Base-by-base conservation (phyloP, 106 monocot species). In the Apostasia shenzhenica region DNA sequence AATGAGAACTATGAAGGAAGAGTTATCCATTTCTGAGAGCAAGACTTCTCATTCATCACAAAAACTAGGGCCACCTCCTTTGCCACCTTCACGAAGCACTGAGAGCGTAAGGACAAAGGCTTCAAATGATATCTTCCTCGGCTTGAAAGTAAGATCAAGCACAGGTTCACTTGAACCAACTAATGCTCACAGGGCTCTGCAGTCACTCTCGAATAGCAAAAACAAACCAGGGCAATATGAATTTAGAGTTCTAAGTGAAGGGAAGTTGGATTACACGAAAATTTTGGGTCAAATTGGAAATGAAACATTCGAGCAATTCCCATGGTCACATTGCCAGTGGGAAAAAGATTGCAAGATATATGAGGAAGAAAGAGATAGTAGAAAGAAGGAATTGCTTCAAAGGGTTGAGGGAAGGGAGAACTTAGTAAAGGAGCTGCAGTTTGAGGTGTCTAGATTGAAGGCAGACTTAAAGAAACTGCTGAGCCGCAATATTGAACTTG, bases 401-500 rank as follows among this genome's bases (percentile, higher is more conserved):
- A 81, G 76, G 64, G 57, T 81, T 59, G 67, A 77, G 55, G 71
- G 45, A 43, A 84, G 77, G 45, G 84, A 87, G 68, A 73, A 54
- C 8, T 45, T 72, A 72, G 82, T 78, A 45, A 72, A 74, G 75
- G 76, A 75, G 63, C 72, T 87, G 80, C 76, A 67, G 39, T 45
- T 41, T 1, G 84, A 85, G 67, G 75, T 87, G 48, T 62, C 13
- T 45, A 57, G 8, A 13, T 44, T 83, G 68, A 83, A 75, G 62
- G 73, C 57, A 5, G 61, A 82, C 54, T 42, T 84, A 63, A 80
- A 91, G 77, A 81, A 69, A 68, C 9, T 91, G 81, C 67, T 70
- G 67, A 61, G 51, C 44, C 8, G 61, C 40, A 84, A 91, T 67
- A 12, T 48, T 14, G 73, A 69, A 70, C 72, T 91, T 43, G 84